Evolutionary conservation across 2,329 filamentous ascomycete species (phyloP), one percentile per base, ranked within the genome.

Genomic region (Diaporthe sp.): DNA sequence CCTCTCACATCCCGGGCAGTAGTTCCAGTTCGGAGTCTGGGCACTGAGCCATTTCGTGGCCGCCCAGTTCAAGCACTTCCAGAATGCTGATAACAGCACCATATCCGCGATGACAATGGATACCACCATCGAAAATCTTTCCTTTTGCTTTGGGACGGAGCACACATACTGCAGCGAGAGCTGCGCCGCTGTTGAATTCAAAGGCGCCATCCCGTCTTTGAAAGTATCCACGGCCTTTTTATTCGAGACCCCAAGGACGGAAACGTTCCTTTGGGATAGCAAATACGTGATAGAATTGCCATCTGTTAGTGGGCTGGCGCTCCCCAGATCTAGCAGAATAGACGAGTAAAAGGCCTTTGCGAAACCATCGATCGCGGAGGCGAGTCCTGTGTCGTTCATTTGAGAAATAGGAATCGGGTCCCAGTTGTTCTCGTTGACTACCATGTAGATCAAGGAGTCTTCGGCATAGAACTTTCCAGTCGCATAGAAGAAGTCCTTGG

Each of bases 261-360:
- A 10, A 15, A 39, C 63, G 44, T 68, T 68, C 22, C 63, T n/a
- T 15, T 68, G 63, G 2, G 44, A 68, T n/a, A 68, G 44, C 28
- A 68, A 8, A 17, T 68, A 68, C 1, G 63, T 68, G 20, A 68
- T 68, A 1, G 28, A 51, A 1, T 49, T 7, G 20, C 20, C 22
- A 17, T 68, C 47, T 4, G 63, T 53, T 1, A 68, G 13, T 3
- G 31, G 47, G 63, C 63, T 68, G 31, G 44, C 25, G 22, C 44
- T 53, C 31, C 63, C 63, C 9, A 68, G 9, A 15, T 68, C 63
- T 1, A 68, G 63, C 1, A 68, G 22, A 8, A 68, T 37, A 1
- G 28, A 68, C 7, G 63, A 51, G 47, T 68, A 51, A 31, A 68
- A 68, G 7, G 63, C 63, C 22, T 51, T 68, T 53, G 63, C 63